These are phyloP conservation scores for Tetrapisispora fleetii DNA, from an alignment of 805 yeast species.

Conservation along the genomic window DNA sequence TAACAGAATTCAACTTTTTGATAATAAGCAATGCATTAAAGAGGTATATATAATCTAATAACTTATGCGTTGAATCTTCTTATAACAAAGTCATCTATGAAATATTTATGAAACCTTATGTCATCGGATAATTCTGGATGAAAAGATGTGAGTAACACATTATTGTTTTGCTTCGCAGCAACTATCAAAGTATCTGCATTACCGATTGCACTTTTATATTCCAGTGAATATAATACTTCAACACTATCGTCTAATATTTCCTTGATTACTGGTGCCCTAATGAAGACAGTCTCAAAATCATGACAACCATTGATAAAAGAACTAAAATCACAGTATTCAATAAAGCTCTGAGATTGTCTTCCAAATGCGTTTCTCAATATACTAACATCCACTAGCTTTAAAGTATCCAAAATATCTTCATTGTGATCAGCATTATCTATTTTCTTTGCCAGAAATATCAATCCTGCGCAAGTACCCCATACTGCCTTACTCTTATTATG, in stretches of 20 bases:
- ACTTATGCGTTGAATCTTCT: background rate
- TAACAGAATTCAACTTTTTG: conserved; percentile 7
- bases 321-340: conserved; percentile 34
- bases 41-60: background rate
- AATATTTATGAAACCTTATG: conserved; percentile 60
- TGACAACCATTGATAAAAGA: conserved; percentile 33
- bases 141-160: conserved; percentile 61
- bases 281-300: conserved; percentile 42
- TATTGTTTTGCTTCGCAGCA: conserved; percentile 58
- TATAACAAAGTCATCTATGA: conserved; percentile 45
- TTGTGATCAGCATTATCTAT: conserved; percentile 38
- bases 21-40: background rate
- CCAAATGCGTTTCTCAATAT: conserved; percentile 74
- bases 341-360: conserved; percentile 61
- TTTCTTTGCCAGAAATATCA: conserved; percentile 52
- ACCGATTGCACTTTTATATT: conserved; percentile 10
- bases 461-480: conserved; percentile 87
- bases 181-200: conserved; percentile 37
- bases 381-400: conserved; percentile 56
- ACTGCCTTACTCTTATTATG: conserved; percentile 41
- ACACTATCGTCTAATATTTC: conserved; percentile 24
- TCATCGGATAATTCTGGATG: conserved; percentile 67
- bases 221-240: conserved; percentile 34
- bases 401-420: conserved; percentile 38
- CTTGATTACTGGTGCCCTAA: conserved; percentile 66